Percentiles rank a stretch among this genome's conserved stretches.
These are phyloP conservation scores for Oryza glaberrima DNA, from an alignment of 176 grass and related monocot species.

Conservation along the genomic window DNA sequence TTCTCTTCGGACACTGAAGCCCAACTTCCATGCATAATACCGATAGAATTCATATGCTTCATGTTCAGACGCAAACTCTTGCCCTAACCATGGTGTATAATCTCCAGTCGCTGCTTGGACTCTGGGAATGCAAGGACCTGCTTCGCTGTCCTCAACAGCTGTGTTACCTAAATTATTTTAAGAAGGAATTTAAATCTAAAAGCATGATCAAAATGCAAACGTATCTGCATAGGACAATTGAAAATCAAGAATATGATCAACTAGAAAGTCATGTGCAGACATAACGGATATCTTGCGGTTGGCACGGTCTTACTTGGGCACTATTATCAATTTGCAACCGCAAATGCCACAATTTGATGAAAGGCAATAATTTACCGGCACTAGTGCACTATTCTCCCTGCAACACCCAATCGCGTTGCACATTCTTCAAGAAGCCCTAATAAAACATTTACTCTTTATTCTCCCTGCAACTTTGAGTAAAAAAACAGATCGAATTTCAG, in stretches of 20 bases:
- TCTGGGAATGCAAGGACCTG: background rate
- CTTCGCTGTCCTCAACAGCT: slow-evolving; percentile 11
- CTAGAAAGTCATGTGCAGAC: background rate
- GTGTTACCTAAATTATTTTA: slow-evolving; percentile 12
- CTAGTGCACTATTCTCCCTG: background rate
- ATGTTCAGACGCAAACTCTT: slow-evolving; percentile 53
- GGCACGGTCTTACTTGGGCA: background rate
- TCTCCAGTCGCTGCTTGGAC: background rate
- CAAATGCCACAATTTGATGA: background rate
- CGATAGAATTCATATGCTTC: slow-evolving; percentile 63
- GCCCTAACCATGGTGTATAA: slow-evolving; percentile 36
- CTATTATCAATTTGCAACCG: background rate
- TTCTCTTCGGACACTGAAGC: slow-evolving; percentile 53
- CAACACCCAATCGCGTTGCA: background rate
- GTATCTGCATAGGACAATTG: background rate
- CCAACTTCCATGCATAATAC: slow-evolving; percentile 55
- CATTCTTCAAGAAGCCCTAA: background rate
- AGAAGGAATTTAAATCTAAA: background rate
- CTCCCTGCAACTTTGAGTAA: background rate
- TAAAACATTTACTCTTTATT: background rate
- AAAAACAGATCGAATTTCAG: background rate
- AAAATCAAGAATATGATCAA: background rate
- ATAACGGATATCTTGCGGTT: background rate
- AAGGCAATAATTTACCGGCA: background rate
- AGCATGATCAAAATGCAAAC: background rate